Evolutionary conservation across 139 green algal genomes (phyloP), one percentile per base, ranked within the genome.

Genomic region (Picochlorum costavermella): DNA sequence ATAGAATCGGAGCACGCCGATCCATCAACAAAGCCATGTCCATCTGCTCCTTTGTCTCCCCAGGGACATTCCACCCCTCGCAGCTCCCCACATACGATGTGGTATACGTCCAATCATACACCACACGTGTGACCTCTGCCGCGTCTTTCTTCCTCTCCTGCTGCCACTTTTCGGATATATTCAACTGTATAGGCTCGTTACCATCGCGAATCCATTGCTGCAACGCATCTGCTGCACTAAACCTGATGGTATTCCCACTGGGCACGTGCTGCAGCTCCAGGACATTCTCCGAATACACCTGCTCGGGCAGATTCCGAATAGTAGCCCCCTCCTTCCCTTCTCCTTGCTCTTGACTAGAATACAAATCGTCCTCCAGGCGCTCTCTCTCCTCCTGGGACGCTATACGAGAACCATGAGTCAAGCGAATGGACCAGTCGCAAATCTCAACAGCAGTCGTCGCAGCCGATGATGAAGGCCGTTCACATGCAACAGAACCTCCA

Each of bases 31-130:
- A 57, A 3, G 29, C 62, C 2, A 79, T 69, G 65, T 95, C 79
- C 3, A 92, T 86, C 30, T 74, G 67, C 8, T 79, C 37, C 2
- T 26, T 8, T 10, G 51, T 75, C 43, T 59, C 45, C 71, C 74
- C 82, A 14, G 13, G 20, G 37, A 31, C 37, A 28, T 58, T 16
- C 84, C 17, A 11, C 13, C 28, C 56, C 13, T 46, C 82, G 55
- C n/a, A 23, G 6, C 28, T 55, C n/a, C 87, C 88, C 0, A 31
- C 44, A 55, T 94, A 95, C 3, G 76, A 67, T 17, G 87, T 92
- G 11, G 87, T 96, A 77, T 83, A 95, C 12, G 89, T 95, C 88
- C 89, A 96, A 68, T 96, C 89, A 73, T 95, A 95, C 11, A 83
- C 65, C 43, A 90, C 69, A 2, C 74, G 60, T 11, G 83, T 61